Percentiles rank a stretch among this genome's conserved stretches.
These are phyloP conservation scores for Flaveria floridana DNA, from an alignment of 140 eudicot genomes.

Conservation along the genomic window DNA sequence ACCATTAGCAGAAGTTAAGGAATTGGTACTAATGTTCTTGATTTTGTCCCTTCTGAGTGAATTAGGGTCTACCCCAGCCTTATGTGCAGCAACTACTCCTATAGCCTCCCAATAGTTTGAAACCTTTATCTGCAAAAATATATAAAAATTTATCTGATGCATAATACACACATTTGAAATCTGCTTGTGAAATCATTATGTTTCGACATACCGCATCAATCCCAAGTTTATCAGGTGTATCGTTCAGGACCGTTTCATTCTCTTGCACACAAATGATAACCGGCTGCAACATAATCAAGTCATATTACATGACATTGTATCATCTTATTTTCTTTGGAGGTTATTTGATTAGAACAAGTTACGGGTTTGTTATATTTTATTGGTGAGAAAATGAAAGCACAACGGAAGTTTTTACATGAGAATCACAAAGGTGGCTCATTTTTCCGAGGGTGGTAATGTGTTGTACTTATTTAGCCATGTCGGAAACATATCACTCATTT, in stretches of 20 bases:
- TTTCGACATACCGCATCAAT: conserved; percentile 58
- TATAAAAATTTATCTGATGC: neutral
- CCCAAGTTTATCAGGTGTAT: conserved; percentile 75
- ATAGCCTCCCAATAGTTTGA: conserved; percentile 97
- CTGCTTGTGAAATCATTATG: neutral
- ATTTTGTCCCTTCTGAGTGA: conserved; percentile 74
- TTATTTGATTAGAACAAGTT: neutral
- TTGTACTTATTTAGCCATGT: neutral
- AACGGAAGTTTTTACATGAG: neutral
- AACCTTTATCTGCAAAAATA: conserved; percentile 66
- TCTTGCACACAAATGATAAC: conserved; percentile 87
- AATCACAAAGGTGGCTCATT: neutral
- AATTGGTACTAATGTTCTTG: conserved; percentile 48
- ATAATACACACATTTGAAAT: neutral
- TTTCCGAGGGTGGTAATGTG: neutral
- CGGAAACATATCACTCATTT: neutral
- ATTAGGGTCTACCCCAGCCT: conserved; percentile 83
- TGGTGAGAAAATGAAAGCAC: neutral
- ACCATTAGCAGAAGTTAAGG: conserved; percentile 41
- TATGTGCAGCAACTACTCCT: conserved; percentile 94
- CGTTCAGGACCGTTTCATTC: conserved; percentile 77
- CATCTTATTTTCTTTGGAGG: neutral
- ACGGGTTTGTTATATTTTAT: neutral
- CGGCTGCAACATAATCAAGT: conserved; percentile 54
- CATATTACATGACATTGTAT: conserved; percentile 6